Base-by-base conservation (phyloP, 2,329 filamentous ascomycete genomes). In the Didymosphaeria variabile region DNA sequence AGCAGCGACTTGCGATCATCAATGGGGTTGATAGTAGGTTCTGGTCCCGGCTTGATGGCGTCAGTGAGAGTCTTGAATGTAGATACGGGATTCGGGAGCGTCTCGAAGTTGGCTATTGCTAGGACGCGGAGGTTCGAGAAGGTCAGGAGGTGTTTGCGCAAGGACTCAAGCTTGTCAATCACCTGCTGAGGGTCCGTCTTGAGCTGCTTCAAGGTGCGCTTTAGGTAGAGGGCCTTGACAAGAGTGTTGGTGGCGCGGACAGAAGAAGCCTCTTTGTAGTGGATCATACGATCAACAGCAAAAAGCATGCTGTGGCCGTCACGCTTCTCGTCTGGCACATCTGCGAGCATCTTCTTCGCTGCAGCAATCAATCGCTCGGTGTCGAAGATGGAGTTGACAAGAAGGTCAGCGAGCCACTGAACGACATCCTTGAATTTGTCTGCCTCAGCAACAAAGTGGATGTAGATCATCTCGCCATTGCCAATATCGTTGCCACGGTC, bases 271-370 rank as follows among this genome's bases (percentile, higher is more conserved):
- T 87, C 86, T n/a, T 90, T 86, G 70, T 92, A 88, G 76, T 97
- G 92, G 23, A 96, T 87, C 79, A 94, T 93, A 63, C 89, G 86
- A 69, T 95, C 83, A 6, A 89, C 86, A 1, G 86, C 83, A 50
- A 80, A 82, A 31, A 85, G 79, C 87, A 90, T 90, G 65, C 88
- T 59, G 59, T 89, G 87, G 1, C 95, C 95, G 69, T 91, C 92
- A 45, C 95, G 91, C 83, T 98, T 99, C 55, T 89, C 85, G 73
- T 97, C 93, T 0, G 95, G 95, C 19, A 99, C 90, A 70, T 98
- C 94, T 2, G 94, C 93, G 19, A 97, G 84, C 49, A 96, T 88
- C 78, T 97, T 96, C 60, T 89, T 89, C 17, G 96, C 83, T 42
- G 87, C 86, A 1, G 87, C 83, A 55, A 84, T 83, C 23, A 90